Evolutionary conservation across 176 grass and related monocot genomes (phyloP), one percentile per base, ranked within the genome.

Genomic region (Leersia perrieri): DNA sequence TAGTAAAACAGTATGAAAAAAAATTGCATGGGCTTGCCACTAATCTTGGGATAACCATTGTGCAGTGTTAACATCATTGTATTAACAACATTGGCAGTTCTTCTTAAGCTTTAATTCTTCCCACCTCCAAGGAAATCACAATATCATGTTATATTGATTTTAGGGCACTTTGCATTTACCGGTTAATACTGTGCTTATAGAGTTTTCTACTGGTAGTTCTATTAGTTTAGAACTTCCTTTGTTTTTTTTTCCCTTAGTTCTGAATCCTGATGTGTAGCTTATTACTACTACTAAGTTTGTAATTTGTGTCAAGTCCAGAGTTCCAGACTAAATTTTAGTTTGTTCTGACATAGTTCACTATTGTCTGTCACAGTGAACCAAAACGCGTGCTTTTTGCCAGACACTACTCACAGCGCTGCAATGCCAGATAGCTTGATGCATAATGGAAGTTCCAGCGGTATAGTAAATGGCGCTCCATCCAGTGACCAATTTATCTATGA

Each of bases 301-400:
- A 18, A 47, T 44, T 74, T 71, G 38, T 16, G 51, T 22, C 12
- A 55, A 11, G 42, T 53, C 64, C 27, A 32, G 22, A 42, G 14
- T 13, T 53, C 64, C 27, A 32, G 22, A 42, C 22, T 13, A 57
- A 74, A 53, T 63, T 71, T 70, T 77, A 64, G 63, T 78, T 30
- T 58, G 35, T 72, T 70, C 77, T 89, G 63, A 87, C 29, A 26
- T 70, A 20, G 38, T 81, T 23, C 36, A 22, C 13, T 78, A 10
- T 89, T 81, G 22, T 33, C 77, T 83, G 49, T 82, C 71, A 76
- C 88, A 96, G 93, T 93, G 80, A 94, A 92, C 81, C 90, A 89
- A 90, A 89, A 79, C 42, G 2, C 80, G 9, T 85, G 89, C 80
- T 92, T 90, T 90, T 58, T 93, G 55, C 32, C 85, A 47, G 90